Base-by-base conservation (phyloP, 805 yeast species). In the Debaryomyces hansenii region DNA sequence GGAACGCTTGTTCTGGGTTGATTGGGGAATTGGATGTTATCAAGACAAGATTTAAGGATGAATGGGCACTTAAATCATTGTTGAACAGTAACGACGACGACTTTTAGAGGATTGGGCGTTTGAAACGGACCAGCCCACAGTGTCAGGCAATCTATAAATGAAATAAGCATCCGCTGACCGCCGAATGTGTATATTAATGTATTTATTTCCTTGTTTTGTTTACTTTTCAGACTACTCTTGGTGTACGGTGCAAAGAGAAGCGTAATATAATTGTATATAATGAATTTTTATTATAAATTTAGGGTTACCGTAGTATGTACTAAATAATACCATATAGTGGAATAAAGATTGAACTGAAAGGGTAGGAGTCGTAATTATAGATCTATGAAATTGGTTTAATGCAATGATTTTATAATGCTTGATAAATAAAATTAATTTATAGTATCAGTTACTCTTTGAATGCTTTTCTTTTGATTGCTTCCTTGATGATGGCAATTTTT, bases 21-120 rank as follows among this genome's bases (percentile, higher is more conserved):
- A 89, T 94, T 53, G 80, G 83, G 45, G 95, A 90, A 66, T 77
- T 94, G 51, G 88, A 83, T 48, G 72, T 79, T 34, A 72, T 94
- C 57, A 82, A 84, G 55, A 82, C 83, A 32, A 88, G 86, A 62
- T 94, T 94, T 72, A 82, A 82, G 62, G 84, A 85, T 47, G 99
- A 94, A 75, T 94, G 96, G 92, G 91, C 90, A 42, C 80, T 94
- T 61, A 89, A 89, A 69, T 82, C 91, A 32, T 75, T 83, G 64
- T 74, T 80, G 56, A 74, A 78, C 38, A 80, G 76, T 50, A 70
- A 70, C 34, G 69, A 69, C 35, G 70, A 62, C 14, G 60, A 54
- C 24, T 47, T 40, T 36, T 48, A 47, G 45, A 9, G 27, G 27
- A 24, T 24, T 24, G 10, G 27, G 10, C 27, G 27, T 24, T 24